These are phyloP conservation scores for Mycena chlorophos DNA, from an alignment of 768 basidiomycete genomes.

Conservation along the genomic window DNA sequence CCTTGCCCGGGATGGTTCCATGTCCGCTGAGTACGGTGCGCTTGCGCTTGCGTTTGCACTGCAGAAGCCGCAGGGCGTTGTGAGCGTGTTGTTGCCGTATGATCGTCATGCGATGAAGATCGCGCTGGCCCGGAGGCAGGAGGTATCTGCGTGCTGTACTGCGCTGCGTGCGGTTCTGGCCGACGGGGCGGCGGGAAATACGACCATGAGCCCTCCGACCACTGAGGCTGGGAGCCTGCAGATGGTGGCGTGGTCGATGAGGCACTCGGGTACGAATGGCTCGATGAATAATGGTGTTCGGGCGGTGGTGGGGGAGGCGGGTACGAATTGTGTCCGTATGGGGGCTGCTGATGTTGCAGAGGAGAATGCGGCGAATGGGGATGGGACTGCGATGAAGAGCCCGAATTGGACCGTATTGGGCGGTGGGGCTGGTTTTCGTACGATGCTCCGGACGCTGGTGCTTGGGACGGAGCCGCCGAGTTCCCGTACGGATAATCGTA, in stretches of 20 bases:
- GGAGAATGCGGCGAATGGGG: neutral
- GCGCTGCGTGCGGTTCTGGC: conserved; percentile 10
- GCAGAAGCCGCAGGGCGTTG: neutral
- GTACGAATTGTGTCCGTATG: neutral
- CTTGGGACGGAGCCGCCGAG: neutral
- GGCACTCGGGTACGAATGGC: neutral
- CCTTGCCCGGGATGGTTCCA: neutral
- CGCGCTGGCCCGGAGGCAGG: conserved; percentile 2
- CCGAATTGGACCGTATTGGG: conserved; percentile 21
- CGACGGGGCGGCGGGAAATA: conserved; percentile 14
- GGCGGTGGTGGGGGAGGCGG: neutral
- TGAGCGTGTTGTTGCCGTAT: neutral
- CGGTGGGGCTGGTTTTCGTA: conserved; percentile 19
- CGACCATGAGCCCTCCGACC: conserved; percentile 16
- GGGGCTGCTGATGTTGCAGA: neutral
- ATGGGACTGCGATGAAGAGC: conserved; percentile 13
- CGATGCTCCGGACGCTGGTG: no score
- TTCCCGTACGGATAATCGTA: conserved; percentile 16
- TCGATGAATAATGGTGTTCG: neutral
- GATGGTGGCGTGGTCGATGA: neutral
- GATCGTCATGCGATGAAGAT: neutral
- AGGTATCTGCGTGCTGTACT: conserved; percentile 6
- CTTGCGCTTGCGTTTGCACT: neutral
- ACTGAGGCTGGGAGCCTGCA: conserved; percentile 14
- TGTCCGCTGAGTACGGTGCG: neutral